Evolutionary conservation across 768 basidiomycete species (phyloP).

Genomic region (Rhodotorula paludigena): DNA sequence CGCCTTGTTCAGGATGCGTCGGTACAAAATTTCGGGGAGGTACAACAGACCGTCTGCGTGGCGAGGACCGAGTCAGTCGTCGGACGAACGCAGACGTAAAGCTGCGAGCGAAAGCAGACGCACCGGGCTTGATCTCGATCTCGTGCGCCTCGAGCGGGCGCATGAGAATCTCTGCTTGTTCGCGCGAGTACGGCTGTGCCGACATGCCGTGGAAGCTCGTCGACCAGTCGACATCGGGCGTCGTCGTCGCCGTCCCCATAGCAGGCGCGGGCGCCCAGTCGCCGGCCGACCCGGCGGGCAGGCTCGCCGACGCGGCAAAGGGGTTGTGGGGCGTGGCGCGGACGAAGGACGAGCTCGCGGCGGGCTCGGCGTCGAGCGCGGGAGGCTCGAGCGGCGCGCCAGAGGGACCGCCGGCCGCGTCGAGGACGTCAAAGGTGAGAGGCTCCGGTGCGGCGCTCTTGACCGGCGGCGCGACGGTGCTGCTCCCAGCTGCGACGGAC

Average conservation of each 20-base stretch:
- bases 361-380: no score
- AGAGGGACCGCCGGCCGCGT: no score
- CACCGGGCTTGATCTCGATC: conserved; percentile 91
- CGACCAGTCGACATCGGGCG: conserved; percentile 62
- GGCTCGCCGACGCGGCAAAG: background rate
- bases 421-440: no score
- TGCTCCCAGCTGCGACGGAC: no score
- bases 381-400: no score
- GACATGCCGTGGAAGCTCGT: conserved; percentile 79
- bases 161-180: conserved; percentile 66
- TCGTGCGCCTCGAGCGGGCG: conserved; percentile 70
- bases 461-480: background rate
- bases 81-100: background rate
- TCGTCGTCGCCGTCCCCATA: background rate
- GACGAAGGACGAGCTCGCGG: background rate
- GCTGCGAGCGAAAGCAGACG: conserved; percentile 38
- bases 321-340: background rate
- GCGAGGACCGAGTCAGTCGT: background rate
- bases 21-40: conserved; percentile 94
- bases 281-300: background rate
- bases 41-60: conserved; percentile 79
- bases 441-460: background rate
- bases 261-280: background rate
- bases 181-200: conserved; percentile 67
- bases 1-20: conserved; percentile 81